Evolutionary conservation across 148 eudicot genomes (phyloP), one percentile per base, ranked within the genome.

Genomic region (Vaccinium darrowii): DNA sequence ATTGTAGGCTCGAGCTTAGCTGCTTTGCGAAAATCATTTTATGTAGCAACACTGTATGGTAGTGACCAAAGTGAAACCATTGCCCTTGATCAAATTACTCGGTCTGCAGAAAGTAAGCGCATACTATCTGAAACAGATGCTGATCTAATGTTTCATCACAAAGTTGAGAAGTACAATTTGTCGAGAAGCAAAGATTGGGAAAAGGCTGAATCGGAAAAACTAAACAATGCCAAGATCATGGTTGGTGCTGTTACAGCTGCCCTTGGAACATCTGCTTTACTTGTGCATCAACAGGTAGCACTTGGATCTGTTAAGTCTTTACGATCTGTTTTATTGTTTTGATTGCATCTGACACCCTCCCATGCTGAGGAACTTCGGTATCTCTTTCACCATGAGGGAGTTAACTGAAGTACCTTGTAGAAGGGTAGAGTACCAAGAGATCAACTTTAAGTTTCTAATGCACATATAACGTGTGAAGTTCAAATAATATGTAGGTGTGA

Each of bases 231-330:
- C 33, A 60, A 87, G 81, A 88, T 88, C 79, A 88, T 96, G 95
- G 93, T 88, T 85, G 98, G 98, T 87, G 98, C 98, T 87, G 94
- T 96, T 76, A 92, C 99, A 52, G 98, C 99, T 88, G 98, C 99
- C 79, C 83, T 96, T 69, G 99, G 99, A 30, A 96, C 99, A 82
- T 90, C 99, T 85, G 95, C 98, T 76, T 82, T 96, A 56, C 81
- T 95, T 53, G 86, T 84, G 81, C 87, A 89, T 83, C 91, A 95
- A 83, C 91, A 93, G 95, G 99, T 96, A 89, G 69, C 75, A 53
- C 1, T 51, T 30, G 47, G 57, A 33, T 77, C 11, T 81, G 43
- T 39, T 39, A 3, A 39, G 43, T 39, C 51, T 87, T 73, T 62
- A 81, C 57, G 72, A 80, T 63, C 78, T 80, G 3, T 57, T 16